Base-by-base conservation (phyloP, 106 monocot species). In the Dendrobium nobile region DNA sequence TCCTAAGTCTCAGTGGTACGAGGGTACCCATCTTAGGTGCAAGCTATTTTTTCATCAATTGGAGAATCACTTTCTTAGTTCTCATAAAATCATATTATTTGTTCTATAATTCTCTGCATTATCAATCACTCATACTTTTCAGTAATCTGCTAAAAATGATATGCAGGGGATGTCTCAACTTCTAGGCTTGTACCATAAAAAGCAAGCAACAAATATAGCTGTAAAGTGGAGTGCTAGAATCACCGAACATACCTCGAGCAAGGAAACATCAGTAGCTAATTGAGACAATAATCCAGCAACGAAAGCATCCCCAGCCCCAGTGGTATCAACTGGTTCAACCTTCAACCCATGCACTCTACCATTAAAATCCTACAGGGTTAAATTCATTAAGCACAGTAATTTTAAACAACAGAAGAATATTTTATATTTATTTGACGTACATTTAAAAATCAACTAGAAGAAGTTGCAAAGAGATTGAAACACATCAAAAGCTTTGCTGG, bases 291-390 rank as follows among this genome's bases (percentile, higher is more conserved):
- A 84, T 89, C 97, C 97, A 72, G 97, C 94, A 78, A 92, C 92
- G 86, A 98, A 98, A 43, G 97, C 97, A 94, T 98, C 97, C 54
- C 97, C 97, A 89, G 97, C 97, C 79, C 97, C 97, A 70, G 97
- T 98, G 42, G 97, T 84, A 67, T 98, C 97, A 58, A 98, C 91
- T 75, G 85, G 80, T 37, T 89, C 81, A 42, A 94, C 97, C 80
- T 90, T 87, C 54, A 98, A 77, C 51, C 94, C 97, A 80, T 83
- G 31, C 31, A 98, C 92, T 80, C 87, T 98, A 77, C 97, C 97
- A 72, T 47, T 82, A 64, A 92, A 98, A 22, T 89, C 87, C 97
- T 98, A 80, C 41, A 82, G 37, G 13, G 40, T 22, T 70, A 44
- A 75, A 78, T 74, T 37, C 33, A 70, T 70, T 33, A 11, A 33